Evolutionary conservation across 495 filamentous ascomycete genomes (phyloP).

Genomic region (Xylaria acuta): DNA sequence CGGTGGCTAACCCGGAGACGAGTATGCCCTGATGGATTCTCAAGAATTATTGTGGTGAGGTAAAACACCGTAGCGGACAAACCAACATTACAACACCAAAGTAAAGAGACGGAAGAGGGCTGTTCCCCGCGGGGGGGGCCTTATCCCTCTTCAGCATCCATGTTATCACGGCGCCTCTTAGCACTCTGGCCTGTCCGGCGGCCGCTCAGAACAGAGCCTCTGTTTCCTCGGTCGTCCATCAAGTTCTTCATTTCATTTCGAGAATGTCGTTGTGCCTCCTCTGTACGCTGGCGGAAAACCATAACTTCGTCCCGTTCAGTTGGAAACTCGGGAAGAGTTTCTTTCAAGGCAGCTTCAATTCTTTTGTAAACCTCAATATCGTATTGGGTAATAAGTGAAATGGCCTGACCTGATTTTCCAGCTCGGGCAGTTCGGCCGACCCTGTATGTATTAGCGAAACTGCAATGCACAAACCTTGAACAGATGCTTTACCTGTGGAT

Average conservation of each 20-base stretch:
- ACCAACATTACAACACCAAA: neutral
- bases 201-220: constrained; percentile 64
- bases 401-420: constrained; percentile 82
- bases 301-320: constrained; percentile 83
- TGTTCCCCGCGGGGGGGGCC: neutral
- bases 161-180: constrained; percentile 70
- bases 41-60: neutral
- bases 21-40: neutral
- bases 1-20: neutral
- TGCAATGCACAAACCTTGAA: neutral
- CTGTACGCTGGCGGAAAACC: constrained; percentile 78
- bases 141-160: constrained; percentile 83
- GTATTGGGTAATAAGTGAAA: constrained; percentile 87
- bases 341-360: constrained; percentile 83
- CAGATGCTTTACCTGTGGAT: constrained; percentile 64
- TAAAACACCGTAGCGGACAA: neutral
- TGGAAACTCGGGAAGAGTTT: constrained; percentile 72
- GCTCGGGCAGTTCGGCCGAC: constrained; percentile 94
- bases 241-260: constrained; percentile 82
- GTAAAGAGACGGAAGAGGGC: neutral
- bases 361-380: constrained; percentile 86
- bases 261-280: constrained; percentile 84
- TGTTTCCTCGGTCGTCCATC: constrained; percentile 76
- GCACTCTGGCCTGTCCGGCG: constrained; percentile 45
- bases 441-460: constrained; percentile 37